Evolutionary conservation across 371 early-diverging fungal species (phyloP).

Genomic region (Coemansia sp.): DNA sequence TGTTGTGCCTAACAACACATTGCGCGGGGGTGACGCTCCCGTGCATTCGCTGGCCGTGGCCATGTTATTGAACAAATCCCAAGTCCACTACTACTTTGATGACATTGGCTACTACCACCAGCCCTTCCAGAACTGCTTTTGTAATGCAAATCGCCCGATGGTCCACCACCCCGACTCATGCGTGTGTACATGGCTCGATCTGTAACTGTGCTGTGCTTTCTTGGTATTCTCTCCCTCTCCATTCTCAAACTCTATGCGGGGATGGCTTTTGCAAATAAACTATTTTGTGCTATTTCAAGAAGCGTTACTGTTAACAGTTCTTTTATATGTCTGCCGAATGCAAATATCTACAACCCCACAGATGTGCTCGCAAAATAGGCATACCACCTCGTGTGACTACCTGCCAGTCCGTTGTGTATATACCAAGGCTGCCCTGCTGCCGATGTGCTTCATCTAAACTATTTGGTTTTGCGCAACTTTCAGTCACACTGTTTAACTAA

Average conservation of each 20-base stretch:
- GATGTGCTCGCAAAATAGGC: neutral
- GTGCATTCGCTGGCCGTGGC: constrained; percentile 86
- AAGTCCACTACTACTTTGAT: constrained; percentile 89
- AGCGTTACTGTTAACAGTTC: neutral
- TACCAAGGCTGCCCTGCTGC: neutral
- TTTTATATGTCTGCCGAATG: neutral
- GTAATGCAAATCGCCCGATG: constrained; percentile 22
- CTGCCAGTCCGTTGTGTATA: neutral
- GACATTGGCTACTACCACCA: constrained; percentile 78
- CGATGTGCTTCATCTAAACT: neutral
- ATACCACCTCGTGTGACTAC: neutral
- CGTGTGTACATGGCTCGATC: constrained; percentile 30
- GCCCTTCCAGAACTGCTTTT: constrained; percentile 55
- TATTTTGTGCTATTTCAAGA: neutral
- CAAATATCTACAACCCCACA: neutral
- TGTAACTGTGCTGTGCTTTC: constrained; percentile 6
- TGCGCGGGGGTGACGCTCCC: constrained; percentile 94
- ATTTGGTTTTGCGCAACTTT: neutral
- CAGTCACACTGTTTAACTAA: neutral
- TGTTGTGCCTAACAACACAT: constrained; percentile 47
- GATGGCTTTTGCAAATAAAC: neutral
- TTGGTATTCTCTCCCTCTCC: neutral
- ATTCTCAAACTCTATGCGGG: neutral
- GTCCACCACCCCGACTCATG: constrained; percentile 8
- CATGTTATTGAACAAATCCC: constrained; percentile 66